Conservation (phyloP, 2,329 filamentous ascomycete species). For the Colletotrichum sp. region DNA sequence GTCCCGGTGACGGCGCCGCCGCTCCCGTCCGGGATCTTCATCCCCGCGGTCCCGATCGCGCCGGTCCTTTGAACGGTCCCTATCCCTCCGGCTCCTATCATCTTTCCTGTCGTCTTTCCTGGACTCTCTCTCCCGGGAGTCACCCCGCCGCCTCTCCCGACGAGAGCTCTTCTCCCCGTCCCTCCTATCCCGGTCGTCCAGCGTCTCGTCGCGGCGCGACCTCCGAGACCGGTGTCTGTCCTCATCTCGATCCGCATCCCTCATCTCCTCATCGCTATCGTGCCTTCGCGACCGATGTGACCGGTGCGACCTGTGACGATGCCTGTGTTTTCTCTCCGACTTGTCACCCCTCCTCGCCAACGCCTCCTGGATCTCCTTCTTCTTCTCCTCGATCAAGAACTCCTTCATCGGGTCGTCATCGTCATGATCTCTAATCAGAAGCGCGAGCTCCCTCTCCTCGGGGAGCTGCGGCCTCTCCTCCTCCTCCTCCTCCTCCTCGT, state of each 20-base stretch:
- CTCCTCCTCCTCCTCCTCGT: constrained; percentile 46
- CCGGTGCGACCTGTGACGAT: constrained; percentile 50
- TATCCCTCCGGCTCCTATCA: constrained; percentile 25
- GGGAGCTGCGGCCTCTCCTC: constrained; percentile 67
- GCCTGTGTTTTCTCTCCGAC: constrained; percentile 54
- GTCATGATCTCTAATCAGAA: constrained; percentile 79
- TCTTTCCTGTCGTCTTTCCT: constrained; percentile 24
- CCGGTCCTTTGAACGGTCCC: constrained; percentile 23
- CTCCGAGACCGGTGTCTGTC: constrained; percentile 29
- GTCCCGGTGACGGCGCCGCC: constrained; percentile 30
- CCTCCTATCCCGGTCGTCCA: constrained; percentile 28
- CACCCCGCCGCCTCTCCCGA: constrained; percentile 27
- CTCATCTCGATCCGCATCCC: constrained; percentile 32
- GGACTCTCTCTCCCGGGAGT: constrained; percentile 32
- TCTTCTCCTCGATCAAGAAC: constrained; percentile 88
- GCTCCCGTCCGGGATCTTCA: constrained; percentile 24
- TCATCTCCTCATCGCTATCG: constrained; percentile 26
- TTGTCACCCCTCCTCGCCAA: constrained; percentile 54
- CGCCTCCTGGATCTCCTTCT: constrained; percentile 80
- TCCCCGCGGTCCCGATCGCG: constrained; percentile 25
- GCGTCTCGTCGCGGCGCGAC: constrained; percentile 42
- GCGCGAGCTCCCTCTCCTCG: constrained; percentile 81
- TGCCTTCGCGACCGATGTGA: constrained; percentile 45
- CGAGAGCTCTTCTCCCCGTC: constrained; percentile 25
- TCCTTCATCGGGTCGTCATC: constrained; percentile 98